phyloP scores from a whole-genome alignment of 2,329 filamentous ascomycete species.

The Cladophialophora psammophila region DNA sequence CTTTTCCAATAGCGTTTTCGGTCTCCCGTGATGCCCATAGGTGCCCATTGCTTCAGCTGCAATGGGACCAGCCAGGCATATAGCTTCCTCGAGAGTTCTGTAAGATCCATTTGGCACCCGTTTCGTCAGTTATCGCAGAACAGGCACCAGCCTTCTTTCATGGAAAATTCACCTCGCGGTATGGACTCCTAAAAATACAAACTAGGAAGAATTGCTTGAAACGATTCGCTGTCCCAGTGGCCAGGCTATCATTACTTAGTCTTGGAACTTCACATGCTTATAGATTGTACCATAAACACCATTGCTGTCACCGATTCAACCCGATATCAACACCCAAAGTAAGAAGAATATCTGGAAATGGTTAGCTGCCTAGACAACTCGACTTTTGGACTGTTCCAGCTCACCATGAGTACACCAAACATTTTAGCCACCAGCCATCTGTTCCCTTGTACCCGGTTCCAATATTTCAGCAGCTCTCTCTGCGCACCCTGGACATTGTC shows the following conservation, averaged over 20 bases:
- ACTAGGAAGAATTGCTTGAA: not conserved
- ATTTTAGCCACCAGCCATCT: constrained; percentile 90
- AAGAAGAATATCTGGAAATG: constrained; percentile 75
- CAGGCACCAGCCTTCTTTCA: not conserved
- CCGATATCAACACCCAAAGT: constrained; percentile 72
- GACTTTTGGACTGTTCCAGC: constrained; percentile 26
- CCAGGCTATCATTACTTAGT: not conserved
- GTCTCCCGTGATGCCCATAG: not conserved
- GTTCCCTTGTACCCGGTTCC: constrained; percentile 91
- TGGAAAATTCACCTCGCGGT: not conserved
- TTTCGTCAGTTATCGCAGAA: not conserved
- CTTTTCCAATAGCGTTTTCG: not conserved
- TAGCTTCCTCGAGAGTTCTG: not conserved
- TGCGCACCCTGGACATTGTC: constrained; percentile 98
- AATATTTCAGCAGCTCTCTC: constrained; percentile 94
- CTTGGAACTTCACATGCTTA: constrained; percentile 1
- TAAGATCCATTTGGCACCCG: not conserved
- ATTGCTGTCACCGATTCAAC: constrained; percentile 29
- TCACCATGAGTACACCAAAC: constrained; percentile 80
- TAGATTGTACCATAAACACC: not conserved
- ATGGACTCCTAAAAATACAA: not conserved
- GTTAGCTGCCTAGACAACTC: constrained; percentile 9
- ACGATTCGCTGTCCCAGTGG: not conserved
- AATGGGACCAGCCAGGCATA: not conserved
- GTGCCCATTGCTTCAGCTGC: not conserved